A percentile compares a stretch with the other conserved stretches of the same genome.
Evolutionary conservation across 2,329 filamentous ascomycete species (phyloP).

Genomic region (Raffaelea ambrosiae): DNA sequence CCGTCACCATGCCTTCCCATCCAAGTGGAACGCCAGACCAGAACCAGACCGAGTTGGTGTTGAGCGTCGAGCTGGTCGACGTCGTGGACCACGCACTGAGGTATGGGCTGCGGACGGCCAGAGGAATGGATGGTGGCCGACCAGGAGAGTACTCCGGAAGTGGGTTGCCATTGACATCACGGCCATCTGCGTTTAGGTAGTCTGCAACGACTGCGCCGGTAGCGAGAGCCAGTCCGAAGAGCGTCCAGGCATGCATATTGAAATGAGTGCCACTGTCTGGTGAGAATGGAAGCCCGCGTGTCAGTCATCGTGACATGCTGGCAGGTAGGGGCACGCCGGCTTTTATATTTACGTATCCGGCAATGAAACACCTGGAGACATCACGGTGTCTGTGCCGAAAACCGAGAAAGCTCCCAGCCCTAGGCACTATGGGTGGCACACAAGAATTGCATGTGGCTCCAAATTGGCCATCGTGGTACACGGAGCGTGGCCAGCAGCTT

Average conservation of each 20-base stretch:
- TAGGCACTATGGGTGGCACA: no score
- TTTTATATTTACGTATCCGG: no score
- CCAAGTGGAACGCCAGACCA: conserved; percentile 8
- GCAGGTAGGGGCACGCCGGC: no score
- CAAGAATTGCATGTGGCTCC: no score
- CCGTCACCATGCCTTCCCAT: conserved; percentile 13
- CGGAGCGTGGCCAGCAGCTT: no score
- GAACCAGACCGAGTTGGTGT: conserved; percentile 53
- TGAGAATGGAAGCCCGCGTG: no score
- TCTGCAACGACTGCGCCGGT: neutral
- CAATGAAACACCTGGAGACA: no score
- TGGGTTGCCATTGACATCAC: conserved; percentile 5
- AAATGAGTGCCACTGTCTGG: neutral
- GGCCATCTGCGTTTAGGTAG: conserved; percentile 4
- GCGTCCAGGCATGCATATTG: neutral
- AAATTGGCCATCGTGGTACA: no score
- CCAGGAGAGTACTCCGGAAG: conserved; percentile 7
- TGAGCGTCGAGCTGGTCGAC: conserved; percentile 63
- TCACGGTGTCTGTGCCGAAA: no score
- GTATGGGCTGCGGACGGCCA: conserved; percentile 46
- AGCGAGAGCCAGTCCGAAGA: neutral
- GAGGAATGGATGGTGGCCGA: conserved; percentile 40
- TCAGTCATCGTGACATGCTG: no score
- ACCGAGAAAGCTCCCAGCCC: no score
- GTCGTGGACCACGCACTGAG: conserved; percentile 48